phyloP scores from a whole-genome alignment of 1,284 basidiomycete species.

The Cutaneotrichosporon spelunceum region DNA sequence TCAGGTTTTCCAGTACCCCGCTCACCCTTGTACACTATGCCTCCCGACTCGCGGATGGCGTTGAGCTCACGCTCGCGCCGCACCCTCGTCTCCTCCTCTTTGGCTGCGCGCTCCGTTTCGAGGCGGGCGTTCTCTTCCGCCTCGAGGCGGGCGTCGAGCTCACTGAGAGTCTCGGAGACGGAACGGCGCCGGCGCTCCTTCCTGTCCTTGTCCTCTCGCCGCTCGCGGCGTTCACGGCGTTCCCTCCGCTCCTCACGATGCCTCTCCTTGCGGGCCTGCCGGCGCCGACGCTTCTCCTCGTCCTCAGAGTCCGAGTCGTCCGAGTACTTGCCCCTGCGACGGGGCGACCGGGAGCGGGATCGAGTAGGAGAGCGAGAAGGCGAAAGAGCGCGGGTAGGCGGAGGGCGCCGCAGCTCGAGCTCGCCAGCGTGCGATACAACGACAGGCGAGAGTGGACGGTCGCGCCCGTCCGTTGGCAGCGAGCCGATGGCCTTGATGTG shows the following conservation, averaged over 20 bases:
- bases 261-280: conserved; percentile 14
- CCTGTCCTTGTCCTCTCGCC: conserved; percentile 16
- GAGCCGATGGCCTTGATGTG: conserved; percentile 53
- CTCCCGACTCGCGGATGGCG: conserved; percentile 33
- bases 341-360: conserved; percentile 21
- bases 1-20: neutral
- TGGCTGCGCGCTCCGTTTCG: conserved; percentile 35
- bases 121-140: conserved; percentile 50
- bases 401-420: conserved; percentile 66
- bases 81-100: conserved; percentile 36
- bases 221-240: conserved; percentile 12
- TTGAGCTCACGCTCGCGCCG: conserved; percentile 37
- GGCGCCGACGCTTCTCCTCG: conserved; percentile 8
- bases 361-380: conserved; percentile 20
- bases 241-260: conserved; percentile 12
- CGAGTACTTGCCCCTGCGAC: conserved; percentile 1
- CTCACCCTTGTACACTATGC: conserved; percentile 49
- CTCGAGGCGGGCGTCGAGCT: conserved; percentile 51
- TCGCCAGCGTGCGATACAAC: conserved; percentile 79
- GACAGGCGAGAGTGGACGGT: conserved; percentile 66
- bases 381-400: conserved; percentile 15
- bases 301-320: conserved; percentile 26
- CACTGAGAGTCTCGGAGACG: conserved; percentile 40
- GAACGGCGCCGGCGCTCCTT: conserved; percentile 5
- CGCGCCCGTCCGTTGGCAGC: conserved; percentile 50